Base-by-base conservation (phyloP, 805 yeast genomes). In the Yarrowia sp. region DNA sequence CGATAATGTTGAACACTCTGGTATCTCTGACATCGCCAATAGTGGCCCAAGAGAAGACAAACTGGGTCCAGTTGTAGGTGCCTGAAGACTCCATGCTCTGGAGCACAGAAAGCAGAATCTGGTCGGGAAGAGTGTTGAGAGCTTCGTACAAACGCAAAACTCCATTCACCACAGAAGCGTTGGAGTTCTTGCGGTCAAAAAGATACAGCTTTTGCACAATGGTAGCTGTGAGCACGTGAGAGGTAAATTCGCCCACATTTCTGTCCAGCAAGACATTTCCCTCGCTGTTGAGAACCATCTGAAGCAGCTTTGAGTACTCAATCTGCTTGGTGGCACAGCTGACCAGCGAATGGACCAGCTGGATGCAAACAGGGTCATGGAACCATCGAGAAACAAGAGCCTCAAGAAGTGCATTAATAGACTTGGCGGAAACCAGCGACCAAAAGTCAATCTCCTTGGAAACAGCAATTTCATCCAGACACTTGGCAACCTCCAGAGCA, bases 131-230 rank as follows among this genome's bases (percentile, higher is more conserved):
- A 16, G 82, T 72, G 2, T 79, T 75, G 0, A 92, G 79, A 4
- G 96, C 97, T n/a, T 75, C 73, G 71, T 88, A 91, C 49, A 82
- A 77, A 7, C 75, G 72, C 11, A 88, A 70, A 1, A 90, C 62
- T 52, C 77, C 80, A 26, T 80, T 80, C 71, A 86, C 83, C 9
- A 87, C 72, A 0, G 77, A 74, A 9, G 68, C 54, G 8, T 78
- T 84, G 0, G 90, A 79, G 63, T 82, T 77, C 0, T 77, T 68
- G 0, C 77, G 72, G 69, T 87, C 83, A 46, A 79, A 70, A 16
- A 73, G 71, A 72, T 81, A 86, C n/a, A 92, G 75, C 26, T 75
- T 73, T 67, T 77, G 79, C 1, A 90, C 70, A 24, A 84, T 67
- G 1, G 86, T 75, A 0, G 85, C 78, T 51, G 80, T 74, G 66